A percentile compares a stretch with the other conserved stretches of the same genome.
Evolutionary conservation across 441 rosid species (phyloP).

Genomic region (Mallotus repandus): DNA sequence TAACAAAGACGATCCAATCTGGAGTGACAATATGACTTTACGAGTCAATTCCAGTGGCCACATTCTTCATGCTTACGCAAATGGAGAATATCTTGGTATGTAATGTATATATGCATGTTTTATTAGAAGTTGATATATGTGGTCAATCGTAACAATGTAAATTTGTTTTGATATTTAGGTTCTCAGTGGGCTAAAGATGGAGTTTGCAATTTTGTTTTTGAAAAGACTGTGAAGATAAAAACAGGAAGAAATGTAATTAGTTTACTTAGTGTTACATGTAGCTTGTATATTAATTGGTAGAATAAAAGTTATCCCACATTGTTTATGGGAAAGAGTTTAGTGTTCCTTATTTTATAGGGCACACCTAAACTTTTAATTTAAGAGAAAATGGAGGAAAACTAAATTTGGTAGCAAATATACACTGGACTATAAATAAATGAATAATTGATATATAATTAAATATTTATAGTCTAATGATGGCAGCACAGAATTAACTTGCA

Average conservation of each 20-base stretch:
- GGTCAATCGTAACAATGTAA: not conserved
- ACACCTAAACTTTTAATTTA: too few species aligned
- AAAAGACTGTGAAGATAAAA: slow-evolving; percentile 37
- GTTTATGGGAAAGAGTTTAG: too few species aligned
- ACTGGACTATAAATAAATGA: too few species aligned
- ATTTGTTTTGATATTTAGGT: not conserved
- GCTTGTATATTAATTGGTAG: too few species aligned
- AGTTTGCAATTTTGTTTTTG: slow-evolving; percentile 31
- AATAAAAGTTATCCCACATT: too few species aligned
- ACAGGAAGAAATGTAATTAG: slow-evolving; percentile 47
- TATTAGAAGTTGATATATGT: too few species aligned
- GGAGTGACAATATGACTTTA: slow-evolving; percentile 38
- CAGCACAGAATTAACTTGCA: too few species aligned
- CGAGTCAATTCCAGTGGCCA: slow-evolving; percentile 54
- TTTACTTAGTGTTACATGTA: slow-evolving; percentile 30
- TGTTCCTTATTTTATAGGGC: too few species aligned
- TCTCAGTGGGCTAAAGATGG: not conserved
- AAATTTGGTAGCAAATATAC: too few species aligned
- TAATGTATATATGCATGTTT: not conserved
- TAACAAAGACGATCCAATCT: slow-evolving; percentile 17
- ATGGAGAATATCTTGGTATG: slow-evolving; percentile 55
- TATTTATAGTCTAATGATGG: too few species aligned
- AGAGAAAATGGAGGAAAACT: too few species aligned
- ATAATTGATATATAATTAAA: too few species aligned
- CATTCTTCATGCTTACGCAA: slow-evolving; percentile 57